Base-by-base conservation (phyloP, 192 early-diverging fungal genomes). In the Linnemannia zychae region DNA sequence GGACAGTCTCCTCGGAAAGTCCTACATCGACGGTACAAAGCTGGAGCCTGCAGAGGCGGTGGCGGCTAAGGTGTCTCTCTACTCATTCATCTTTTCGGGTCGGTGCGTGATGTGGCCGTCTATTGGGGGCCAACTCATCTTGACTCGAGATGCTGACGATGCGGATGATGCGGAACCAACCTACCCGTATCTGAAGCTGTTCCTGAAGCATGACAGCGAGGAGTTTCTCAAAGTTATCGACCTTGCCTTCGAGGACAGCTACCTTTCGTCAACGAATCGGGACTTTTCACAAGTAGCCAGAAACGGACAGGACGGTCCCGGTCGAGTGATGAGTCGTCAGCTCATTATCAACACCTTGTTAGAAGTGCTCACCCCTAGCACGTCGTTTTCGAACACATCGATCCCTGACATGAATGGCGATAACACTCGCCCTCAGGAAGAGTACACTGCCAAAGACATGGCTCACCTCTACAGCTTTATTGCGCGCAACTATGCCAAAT, bases 41-140 rank as follows among this genome's bases (percentile, higher is more conserved):
- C 67, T 91, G 44, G 72, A 83, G 33, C 80, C 86, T 15, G 44
- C 57, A 13, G 87, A 88, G 37, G 90, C 91, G 31, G 88, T 89
- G 69, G 86, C 90, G 0, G 90, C 90, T 38, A 87, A 89, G 63
- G 90, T 88, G 31, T 87, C 91, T 3, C 80, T 93, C 0, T 93
- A 93, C 67, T 91, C 90, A 4, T 93, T 93, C 74, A 84, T 93
- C 9, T 93, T 93, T 71, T 93, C 92, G 20, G 92, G 92, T 5
- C 71, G 91, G 60, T 93, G 92, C 75, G 89, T 93, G 22, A 90
- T 91, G 49, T 93, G 92, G 92, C 92, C 92, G 15, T 87, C 86
- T 24, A 53, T 86, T 4, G 91, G 91, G 33, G 92, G 91, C 7
- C 82, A 89, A 33, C 80, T 93, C 34, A 84, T 93, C 22, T 53